Conservation (phyloP, 768 basidiomycete genomes). For the Trametes punicea region DNA sequence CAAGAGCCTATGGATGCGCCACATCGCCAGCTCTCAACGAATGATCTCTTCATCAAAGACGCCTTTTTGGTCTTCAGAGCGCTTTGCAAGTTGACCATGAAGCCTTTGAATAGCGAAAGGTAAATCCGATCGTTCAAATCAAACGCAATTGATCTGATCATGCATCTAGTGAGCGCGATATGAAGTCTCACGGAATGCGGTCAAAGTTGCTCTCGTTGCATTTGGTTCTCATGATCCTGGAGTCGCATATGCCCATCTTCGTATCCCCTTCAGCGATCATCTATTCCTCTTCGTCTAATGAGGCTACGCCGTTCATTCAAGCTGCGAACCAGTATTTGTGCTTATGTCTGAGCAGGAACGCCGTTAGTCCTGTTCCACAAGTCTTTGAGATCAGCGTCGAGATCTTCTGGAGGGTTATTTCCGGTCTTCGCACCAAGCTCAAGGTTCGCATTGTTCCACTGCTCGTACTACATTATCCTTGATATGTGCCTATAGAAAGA, state of each 20-base stretch:
- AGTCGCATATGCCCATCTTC: slow-evolving; percentile 88
- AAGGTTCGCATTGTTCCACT: slow-evolving; percentile 55
- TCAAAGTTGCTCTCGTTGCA: slow-evolving; percentile 94
- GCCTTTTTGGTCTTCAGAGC: slow-evolving; percentile 97
- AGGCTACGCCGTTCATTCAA: slow-evolving; percentile 87
- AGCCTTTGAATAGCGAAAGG: slow-evolving; percentile 92
- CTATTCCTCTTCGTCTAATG: slow-evolving; percentile 84
- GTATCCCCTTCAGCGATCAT: slow-evolving; percentile 87
- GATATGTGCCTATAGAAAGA: slow-evolving; percentile 69
- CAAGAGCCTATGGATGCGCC: slow-evolving; percentile 10
- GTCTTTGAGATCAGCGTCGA: slow-evolving; percentile 98
- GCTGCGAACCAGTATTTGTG: slow-evolving; percentile 97
- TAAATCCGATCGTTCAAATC: slow-evolving; percentile 31
- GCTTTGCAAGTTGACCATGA: slow-evolving; percentile 97
- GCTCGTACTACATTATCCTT: slow-evolving; percentile 3
- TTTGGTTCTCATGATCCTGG: slow-evolving; percentile 86
- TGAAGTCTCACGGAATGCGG: slow-evolving; percentile 95
- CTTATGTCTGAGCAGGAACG: slow-evolving; percentile 88
- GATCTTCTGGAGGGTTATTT: slow-evolving; percentile 96
- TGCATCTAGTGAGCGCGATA: slow-evolving; percentile 77
- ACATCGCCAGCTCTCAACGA: slow-evolving; percentile 54
- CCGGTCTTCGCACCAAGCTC: slow-evolving; percentile 90
- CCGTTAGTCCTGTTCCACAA: slow-evolving; percentile 91
- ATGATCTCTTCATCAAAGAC: slow-evolving; percentile 94
- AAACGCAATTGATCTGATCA: slow-evolving; percentile 13